Percentiles rank a stretch among this genome's conserved stretches.
These are phyloP conservation scores for Penicillium pulvis DNA, from an alignment of 495 filamentous ascomycete species.

Conservation along the genomic window DNA sequence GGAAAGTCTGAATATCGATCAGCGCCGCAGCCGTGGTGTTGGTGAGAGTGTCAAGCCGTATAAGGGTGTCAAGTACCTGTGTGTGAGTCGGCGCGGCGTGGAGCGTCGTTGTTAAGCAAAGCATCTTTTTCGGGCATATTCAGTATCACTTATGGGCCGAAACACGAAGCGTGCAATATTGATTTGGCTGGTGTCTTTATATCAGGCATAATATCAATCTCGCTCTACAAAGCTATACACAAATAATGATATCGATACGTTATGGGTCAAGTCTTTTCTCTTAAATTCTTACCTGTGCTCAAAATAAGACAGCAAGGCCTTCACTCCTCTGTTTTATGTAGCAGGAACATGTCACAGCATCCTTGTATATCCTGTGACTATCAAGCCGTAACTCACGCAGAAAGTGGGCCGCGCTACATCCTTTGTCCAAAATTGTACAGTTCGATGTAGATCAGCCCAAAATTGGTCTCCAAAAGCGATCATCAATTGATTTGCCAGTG, in stretches of 20 bases:
- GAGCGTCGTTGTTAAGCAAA: constrained; percentile 55
- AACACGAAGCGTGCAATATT: constrained; percentile 9
- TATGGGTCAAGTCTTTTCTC: neutral
- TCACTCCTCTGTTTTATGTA: too few species aligned
- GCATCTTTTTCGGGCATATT: neutral
- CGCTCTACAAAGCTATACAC: neutral
- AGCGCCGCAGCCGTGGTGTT: constrained; percentile 81
- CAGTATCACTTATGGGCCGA: constrained; percentile 3
- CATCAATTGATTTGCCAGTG: neutral
- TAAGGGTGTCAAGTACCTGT: constrained; percentile 98
- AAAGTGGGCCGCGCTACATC: neutral
- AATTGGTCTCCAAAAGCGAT: neutral
- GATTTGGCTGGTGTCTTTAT: neutral
- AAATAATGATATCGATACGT: neutral
- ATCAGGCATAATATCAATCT: neutral
- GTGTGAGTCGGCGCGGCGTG: constrained; percentile 81
- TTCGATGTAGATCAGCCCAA: neutral
- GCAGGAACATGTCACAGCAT: too few species aligned
- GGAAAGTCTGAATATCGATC: constrained; percentile 82
- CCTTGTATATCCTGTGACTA: too few species aligned
- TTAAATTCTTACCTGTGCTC: neutral
- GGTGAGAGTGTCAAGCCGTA: constrained; percentile 91
- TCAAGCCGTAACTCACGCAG: too few species aligned
- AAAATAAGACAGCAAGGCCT: neutral
- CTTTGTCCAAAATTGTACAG: neutral